A percentile compares a stretch with the other conserved stretches of the same genome.
Conservation (phyloP, 805 yeast species). For the Zygotorulaspora chibaensis region DNA sequence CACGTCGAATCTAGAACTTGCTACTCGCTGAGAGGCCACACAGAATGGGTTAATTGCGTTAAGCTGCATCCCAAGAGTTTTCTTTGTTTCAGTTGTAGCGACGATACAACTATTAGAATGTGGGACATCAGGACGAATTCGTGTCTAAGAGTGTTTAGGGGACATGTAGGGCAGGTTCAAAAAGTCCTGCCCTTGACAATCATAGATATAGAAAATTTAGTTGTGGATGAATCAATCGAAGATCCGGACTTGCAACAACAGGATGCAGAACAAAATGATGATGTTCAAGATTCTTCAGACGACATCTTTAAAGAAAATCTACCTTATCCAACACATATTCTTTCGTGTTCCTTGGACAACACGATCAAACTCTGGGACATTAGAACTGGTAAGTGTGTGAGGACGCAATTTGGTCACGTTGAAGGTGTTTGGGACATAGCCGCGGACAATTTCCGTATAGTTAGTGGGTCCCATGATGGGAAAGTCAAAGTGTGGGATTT, state of each 20-base stretch:
- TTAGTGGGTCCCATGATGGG: conserved; percentile 92
- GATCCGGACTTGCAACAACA: conserved; percentile 15
- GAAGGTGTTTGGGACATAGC: conserved; percentile 98
- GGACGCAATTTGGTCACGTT: conserved; percentile 96
- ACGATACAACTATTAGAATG: conserved; percentile 88
- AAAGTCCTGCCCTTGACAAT: conserved; percentile 81
- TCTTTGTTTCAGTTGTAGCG: conserved; percentile 81
- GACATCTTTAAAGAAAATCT: conserved; percentile 25
- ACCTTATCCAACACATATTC: conserved; percentile 70
- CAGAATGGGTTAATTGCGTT: conserved; percentile 88
- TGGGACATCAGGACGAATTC: conserved; percentile 85
- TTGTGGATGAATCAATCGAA: conserved; percentile 36
- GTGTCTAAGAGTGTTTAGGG: conserved; percentile 73
- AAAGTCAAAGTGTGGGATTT: conserved; percentile 93
- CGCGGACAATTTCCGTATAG: conserved; percentile 91
- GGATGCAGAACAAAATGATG: conserved; percentile 12
- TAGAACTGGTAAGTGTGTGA: conserved; percentile 75
- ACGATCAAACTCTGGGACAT: conserved; percentile 93
- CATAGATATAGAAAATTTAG: conserved; percentile 55
- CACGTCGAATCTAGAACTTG: conserved; percentile 91
- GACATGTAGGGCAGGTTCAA: conserved; percentile 93
- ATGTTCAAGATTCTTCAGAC: conserved; percentile 16
- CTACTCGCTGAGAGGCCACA: conserved; percentile 87
- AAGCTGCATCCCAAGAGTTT: conserved; percentile 75
- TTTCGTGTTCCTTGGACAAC: conserved; percentile 86